phyloP scores from a whole-genome alignment of 352 stramenopile species.

The Globisporangium apiculatum region DNA sequence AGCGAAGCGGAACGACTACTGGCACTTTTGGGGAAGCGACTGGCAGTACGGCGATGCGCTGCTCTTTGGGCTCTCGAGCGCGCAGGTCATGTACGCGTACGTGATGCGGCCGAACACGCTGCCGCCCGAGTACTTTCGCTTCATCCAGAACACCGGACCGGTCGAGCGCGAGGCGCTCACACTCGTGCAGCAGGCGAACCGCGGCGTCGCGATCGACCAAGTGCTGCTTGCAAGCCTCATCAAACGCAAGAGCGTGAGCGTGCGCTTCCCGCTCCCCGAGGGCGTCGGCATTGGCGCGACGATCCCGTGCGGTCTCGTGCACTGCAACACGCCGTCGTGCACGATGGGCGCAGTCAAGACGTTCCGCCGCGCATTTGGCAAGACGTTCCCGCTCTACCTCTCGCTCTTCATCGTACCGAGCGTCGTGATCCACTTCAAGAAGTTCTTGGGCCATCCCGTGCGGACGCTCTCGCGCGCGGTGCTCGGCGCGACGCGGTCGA shows the following conservation, averaged over 20 bases:
- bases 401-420: constrained; percentile 81
- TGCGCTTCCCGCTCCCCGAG: constrained; percentile 24
- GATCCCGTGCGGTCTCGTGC: constrained; percentile 57
- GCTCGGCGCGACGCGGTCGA: constrained; percentile 65
- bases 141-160: constrained; percentile 71
- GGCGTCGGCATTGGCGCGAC: constrained; percentile 11
- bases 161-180: constrained; percentile 56
- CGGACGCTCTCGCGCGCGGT: constrained; percentile 45
- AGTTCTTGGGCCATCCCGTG: constrained; percentile 57
- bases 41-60: constrained; percentile 77
- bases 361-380: constrained; percentile 53
- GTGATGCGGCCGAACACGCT: constrained; percentile 69
- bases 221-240: constrained; percentile 37
- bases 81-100: constrained; percentile 85
- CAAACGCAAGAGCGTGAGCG: constrained; percentile 24
- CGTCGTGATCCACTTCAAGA: constrained; percentile 78
- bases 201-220: constrained; percentile 31
- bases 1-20: constrained; percentile 64
- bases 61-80: constrained; percentile 68
- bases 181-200: constrained; percentile 58
- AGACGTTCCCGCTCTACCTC: constrained; percentile 76
- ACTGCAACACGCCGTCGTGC: constrained; percentile 47
- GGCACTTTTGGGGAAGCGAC: constrained; percentile 86
- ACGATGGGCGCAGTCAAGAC: constrained; percentile 33
- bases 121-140: constrained; percentile 73